Base-by-base conservation (phyloP, 1,139 yeast genomes). In the Kodamaea fungicola region DNA sequence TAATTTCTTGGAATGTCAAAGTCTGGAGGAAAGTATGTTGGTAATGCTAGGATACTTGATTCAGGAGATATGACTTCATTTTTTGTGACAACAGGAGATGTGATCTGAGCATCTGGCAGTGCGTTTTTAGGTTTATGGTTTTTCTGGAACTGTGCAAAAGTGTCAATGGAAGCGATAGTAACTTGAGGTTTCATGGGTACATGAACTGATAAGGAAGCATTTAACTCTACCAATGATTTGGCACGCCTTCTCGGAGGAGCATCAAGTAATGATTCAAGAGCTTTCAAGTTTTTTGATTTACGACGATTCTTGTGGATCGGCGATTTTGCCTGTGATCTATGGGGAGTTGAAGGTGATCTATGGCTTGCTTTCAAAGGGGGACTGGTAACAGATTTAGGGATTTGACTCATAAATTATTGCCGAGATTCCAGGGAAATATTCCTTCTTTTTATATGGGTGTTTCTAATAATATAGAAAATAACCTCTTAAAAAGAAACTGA, bases 141-240 rank as follows among this genome's bases (percentile, higher is more conserved):
- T 35, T 31, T 31, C 30, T 41, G 51, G 31, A 38, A 33, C 35
- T 40, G 34, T 19, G 49, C 35, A 33, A 43, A 44, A 10, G 44
- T 49, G 28, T 54, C 50, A 34, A 59, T 52, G 21, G 62, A 53
- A 5, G 60, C 54, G 13, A 57, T 56, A 12, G 59, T 54, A 10
- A 59, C 61, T 6, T 51, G 45, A 2, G 63, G 63, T 40, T 57
- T 57, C 37, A 54, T 36, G 13, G 52, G 44, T 16, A 35, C n/a
- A 8, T 5, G 16, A 8, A 7, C 7, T 4, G 13, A 4, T 4
- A 9, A 7, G 4, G 29, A n/a, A 30, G 31, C 9, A 30, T 12
- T 8, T 16, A 31, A 8, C 8, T 30, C 24, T 3, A 22, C 23
- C 10, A 30, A 30, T 19, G 32, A 30, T 19, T 30, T 30, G 7